Base-by-base conservation (phyloP, 495 filamentous ascomycete species). In the Neurospora sp. region DNA sequence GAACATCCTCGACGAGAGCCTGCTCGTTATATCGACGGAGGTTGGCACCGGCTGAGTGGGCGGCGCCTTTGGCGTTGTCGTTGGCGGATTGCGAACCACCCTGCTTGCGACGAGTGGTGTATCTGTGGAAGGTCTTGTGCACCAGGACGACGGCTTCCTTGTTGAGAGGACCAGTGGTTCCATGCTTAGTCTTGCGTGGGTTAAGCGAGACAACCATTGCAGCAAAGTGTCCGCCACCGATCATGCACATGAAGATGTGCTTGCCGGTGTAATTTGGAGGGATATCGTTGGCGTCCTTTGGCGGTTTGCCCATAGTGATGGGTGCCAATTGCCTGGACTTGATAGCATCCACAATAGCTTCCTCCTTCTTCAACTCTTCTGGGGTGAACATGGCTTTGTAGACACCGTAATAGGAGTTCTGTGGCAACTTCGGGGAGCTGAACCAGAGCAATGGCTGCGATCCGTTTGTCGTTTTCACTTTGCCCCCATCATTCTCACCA, bases 91-190 rank as follows among this genome's bases (percentile, higher is more conserved):
- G 96, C 40, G 94, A 89, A 16, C 96, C 96, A 83, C 96, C 96
- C 81, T 99, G 96, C 77, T 98, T 99, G 71, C 95, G 89, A 53
- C 96, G 87, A 0, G 96, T 99, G 0, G 96, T 99, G 77, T 99
- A 99, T 37, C 96, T 88, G 80, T 99, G 96, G 82, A 98, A 98
- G 0, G 96, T 97, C 81, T 99, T 98, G 79, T 98, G 96, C 4
- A 92, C 96, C 70, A 98, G 84, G 4, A 99, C 92, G 2, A 89
- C 89, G 8, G 94, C 92, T 77, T 96, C 91, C 72, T 92, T 88
- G 70, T 94, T 92, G 74, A 93, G 85, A 3, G 89, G 83, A 3
- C 93, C 93, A 1, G 74, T 74, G 0, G 82, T 75, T 38, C 88
- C 83, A 72, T 89, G 88, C 74, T 93, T 94, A 69, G 88, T 89